A percentile compares a stretch with the other conserved stretches of the same genome.
These are phyloP conservation scores for Eimeria praecox DNA, from an alignment of 169 alveolate species.

Conservation along the genomic window DNA sequence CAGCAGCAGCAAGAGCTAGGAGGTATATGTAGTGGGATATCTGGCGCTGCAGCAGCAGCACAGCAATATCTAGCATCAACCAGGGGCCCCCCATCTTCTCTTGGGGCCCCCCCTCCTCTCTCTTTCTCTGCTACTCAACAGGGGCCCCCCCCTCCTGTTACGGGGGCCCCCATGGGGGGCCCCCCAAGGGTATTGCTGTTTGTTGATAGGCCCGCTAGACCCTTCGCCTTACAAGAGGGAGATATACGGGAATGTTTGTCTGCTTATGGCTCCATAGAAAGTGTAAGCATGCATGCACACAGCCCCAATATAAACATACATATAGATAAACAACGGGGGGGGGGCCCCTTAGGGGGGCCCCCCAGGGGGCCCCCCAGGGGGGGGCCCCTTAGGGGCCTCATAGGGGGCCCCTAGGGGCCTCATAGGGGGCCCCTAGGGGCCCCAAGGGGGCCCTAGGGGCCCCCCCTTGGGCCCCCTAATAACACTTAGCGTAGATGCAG, in stretches of 20 bases:
- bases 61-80: conserved; percentile 16
- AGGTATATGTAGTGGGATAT: not conserved
- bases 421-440: no score
- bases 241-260: not conserved
- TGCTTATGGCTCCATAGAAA: not conserved
- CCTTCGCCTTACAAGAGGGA: conserved; percentile 22
- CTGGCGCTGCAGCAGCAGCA: conserved; percentile 52
- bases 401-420: no score
- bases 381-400: not conserved
- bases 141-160: conserved; percentile 3
- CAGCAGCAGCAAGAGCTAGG: conserved; percentile 43
- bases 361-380: not conserved
- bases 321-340: not conserved
- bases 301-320: no score
- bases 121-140: not conserved
- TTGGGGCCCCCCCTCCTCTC: not conserved
- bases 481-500: not conserved
- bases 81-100: conserved; percentile 3
- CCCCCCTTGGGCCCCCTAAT: not conserved
- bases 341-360: not conserved
- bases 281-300: not conserved
- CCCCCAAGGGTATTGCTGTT: conserved; percentile 38
- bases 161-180: conserved; percentile 27
- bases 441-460: not conserved
- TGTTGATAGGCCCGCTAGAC: conserved; percentile 4